These are phyloP conservation scores for Penicillium canariense DNA, from an alignment of 495 filamentous ascomycete species.

Conservation along the genomic window DNA sequence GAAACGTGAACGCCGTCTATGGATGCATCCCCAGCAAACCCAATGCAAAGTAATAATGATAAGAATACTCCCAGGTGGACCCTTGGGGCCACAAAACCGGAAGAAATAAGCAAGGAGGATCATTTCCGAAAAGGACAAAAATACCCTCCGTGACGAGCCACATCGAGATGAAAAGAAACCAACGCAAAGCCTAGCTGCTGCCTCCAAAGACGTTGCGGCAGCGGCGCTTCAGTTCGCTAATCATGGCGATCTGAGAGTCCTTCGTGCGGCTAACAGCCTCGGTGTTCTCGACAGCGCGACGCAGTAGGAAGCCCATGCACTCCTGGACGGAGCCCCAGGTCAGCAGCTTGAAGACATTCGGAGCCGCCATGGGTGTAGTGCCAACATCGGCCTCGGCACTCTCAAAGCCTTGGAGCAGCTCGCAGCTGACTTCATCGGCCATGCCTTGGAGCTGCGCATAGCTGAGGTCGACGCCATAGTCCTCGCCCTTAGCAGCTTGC, in stretches of 20 bases:
- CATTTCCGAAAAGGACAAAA: background rate
- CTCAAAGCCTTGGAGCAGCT: conserved; percentile 61
- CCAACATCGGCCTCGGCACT: conserved; percentile 23
- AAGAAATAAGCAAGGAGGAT: conserved; percentile 1
- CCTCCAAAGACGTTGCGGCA: conserved; percentile 43
- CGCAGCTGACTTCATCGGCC: conserved; percentile 92
- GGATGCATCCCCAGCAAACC: conserved; percentile 22
- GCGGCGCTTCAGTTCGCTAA: conserved; percentile 65
- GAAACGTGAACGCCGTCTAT: conserved; percentile 30
- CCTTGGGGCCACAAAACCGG: background rate
- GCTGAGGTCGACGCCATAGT: conserved; percentile 57
- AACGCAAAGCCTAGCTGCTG: conserved; percentile 16
- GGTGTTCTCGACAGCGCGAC: conserved; percentile 86
- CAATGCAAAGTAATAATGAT: conserved; percentile 15
- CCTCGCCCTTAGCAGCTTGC: conserved; percentile 44
- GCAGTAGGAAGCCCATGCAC: conserved; percentile 88
- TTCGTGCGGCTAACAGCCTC: conserved; percentile 79
- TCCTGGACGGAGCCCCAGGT: conserved; percentile 90
- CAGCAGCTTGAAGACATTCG: conserved; percentile 80
- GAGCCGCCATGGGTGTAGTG: conserved; percentile 38
- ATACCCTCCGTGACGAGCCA: background rate
- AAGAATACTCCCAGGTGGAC: background rate
- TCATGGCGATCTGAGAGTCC: conserved; percentile 73
- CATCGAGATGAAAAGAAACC: conserved; percentile 1
- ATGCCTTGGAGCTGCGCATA: conserved; percentile 95